phyloP scores from a whole-genome alignment of 129 eudicot species.

The Tanacetum coccineum region DNA sequence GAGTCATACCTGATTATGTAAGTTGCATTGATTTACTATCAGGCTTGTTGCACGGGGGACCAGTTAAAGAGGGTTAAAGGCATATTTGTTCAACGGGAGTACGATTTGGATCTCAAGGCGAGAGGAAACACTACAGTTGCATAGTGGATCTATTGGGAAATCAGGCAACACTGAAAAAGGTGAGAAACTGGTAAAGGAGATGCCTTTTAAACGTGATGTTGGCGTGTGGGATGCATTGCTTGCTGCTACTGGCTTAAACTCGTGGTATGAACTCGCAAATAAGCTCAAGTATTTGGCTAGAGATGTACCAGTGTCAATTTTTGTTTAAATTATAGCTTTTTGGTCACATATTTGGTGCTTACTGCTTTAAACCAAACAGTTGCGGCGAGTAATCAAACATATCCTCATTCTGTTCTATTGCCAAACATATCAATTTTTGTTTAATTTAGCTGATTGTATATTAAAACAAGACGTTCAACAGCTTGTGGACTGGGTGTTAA shows the following conservation, averaged over 20 bases:
- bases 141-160: constrained; percentile 83
- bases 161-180: constrained; percentile 75
- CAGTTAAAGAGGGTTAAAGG: constrained; percentile 66
- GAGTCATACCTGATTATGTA: constrained; percentile 50
- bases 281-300: constrained; percentile 25
- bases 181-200: constrained; percentile 40
- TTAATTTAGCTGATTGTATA: too few relatives aligned
- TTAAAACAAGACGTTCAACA: too few relatives aligned
- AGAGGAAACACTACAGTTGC: constrained; percentile 72
- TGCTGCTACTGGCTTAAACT: constrained; percentile 65
- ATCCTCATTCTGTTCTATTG: too few relatives aligned
- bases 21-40: constrained; percentile 64
- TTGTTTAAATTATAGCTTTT: too few relatives aligned
- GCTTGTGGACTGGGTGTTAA: too few relatives aligned
- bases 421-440: too few relatives aligned
- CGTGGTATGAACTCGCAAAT: constrained; percentile 39
- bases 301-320: too few relatives aligned
- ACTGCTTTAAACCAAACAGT: too few relatives aligned
- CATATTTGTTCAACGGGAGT: constrained; percentile 42
- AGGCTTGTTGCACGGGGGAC: constrained; percentile 77
- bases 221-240: constrained; percentile 89
- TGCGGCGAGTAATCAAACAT: too few relatives aligned
- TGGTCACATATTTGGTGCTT: too few relatives aligned
- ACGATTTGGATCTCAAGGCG: constrained; percentile 47
- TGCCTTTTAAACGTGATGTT: constrained; percentile 80